Evolutionary conservation across 2,329 filamentous ascomycete species (phyloP).

Genomic region (Colletotrichum sp.): DNA sequence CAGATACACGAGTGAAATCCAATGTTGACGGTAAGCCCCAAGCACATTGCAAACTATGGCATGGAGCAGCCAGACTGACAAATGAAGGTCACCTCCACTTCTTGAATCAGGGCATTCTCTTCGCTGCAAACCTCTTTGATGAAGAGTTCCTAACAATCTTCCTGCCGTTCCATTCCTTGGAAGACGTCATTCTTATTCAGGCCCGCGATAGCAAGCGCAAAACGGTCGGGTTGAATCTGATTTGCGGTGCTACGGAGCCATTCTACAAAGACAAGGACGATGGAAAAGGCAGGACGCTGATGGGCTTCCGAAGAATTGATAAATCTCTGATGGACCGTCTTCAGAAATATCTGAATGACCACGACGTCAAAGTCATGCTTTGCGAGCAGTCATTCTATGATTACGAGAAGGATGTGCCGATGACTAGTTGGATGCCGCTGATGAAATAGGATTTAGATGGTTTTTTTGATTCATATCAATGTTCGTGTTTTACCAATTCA

Average conservation of each 20-base stretch:
- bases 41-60: too few species aligned
- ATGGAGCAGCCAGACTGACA: too few species aligned
- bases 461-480: too few species aligned
- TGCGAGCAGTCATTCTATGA: not conserved
- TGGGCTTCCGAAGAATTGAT: not conserved
- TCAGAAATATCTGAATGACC: not conserved
- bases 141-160: too few species aligned
- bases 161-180: not conserved
- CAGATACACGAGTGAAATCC: rapidly evolving
- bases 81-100: too few species aligned
- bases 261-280: not conserved
- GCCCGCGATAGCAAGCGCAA: not conserved
- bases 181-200: not conserved
- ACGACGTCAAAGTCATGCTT: not conserved
- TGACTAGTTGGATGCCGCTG: not conserved
- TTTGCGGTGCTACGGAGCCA: not conserved
- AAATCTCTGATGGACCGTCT: not conserved
- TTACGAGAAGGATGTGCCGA: not conserved
- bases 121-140: too few species aligned
- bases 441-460: not conserved
- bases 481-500: too few species aligned
- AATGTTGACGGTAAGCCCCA: not conserved
- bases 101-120: not conserved
- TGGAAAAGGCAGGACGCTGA: not conserved
- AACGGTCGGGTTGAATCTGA: not conserved